Evolutionary conservation across 2,329 filamentous ascomycete genomes (phyloP), one percentile per base, ranked within the genome.

Genomic region (Claviceps cyperi): DNA sequence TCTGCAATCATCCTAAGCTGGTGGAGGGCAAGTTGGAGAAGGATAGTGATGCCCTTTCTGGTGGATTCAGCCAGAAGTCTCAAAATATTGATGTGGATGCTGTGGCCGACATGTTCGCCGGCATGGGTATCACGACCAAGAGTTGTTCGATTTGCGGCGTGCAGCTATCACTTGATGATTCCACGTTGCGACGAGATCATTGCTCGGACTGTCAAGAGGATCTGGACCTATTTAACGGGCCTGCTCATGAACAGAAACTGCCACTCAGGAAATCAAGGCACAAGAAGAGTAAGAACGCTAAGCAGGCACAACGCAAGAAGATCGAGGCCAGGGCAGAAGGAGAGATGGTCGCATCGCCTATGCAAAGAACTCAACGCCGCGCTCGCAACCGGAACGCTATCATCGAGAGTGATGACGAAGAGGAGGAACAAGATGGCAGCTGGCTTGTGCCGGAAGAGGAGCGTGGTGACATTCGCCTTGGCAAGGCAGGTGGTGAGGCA

Each of bases 1-100:
- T 89, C 19, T 98, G 92, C 66, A 95, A 98, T 61, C 92, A 98
- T 63, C 89, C 90, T 0, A 83, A 88, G 56, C 74, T 98, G 44
- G 84, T 95, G 13, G 86, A 87, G 56, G 83, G 83, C 55, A 91
- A 94, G 60, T 73, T 96, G 51, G 83, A 83, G 50, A 86, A 86
- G 56, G 92, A 98, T 63, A 88, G 84, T 58, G 92, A 97, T 60
- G 86, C 87, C 2, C 69, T 95, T 50, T 76, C 81, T 1, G 83
- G 81, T 1, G 84, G 78, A 53, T 69, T 71, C 5, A 72, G 66
- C 9, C 73, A 75, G 55, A 74, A 73, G 51, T 70, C 72, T 46
- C 69, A 74, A 17, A 75, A 76, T 11, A 70, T 77, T 21, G 86
- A 90, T 48, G 68, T 95, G 13, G 90, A 97, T 62, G 82, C 80